Percentiles rank a stretch among this genome's conserved stretches.
These are phyloP conservation scores for Populus hybrid DNA, from an alignment of 441 rosid genomes.

Conservation along the genomic window DNA sequence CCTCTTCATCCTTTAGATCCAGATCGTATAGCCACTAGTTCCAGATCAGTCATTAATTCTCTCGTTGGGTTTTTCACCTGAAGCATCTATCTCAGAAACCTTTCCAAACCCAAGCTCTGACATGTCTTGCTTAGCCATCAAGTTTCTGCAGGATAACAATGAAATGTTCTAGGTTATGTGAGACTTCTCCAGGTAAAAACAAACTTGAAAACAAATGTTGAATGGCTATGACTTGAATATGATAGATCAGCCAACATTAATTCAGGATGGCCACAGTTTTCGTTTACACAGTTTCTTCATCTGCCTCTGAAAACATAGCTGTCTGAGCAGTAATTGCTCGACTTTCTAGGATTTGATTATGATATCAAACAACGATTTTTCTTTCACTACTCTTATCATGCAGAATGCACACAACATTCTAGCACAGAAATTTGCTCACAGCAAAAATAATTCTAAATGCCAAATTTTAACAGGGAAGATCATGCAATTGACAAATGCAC, in stretches of 20 bases:
- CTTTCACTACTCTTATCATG: background rate
- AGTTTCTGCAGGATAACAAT: constrained; percentile 46
- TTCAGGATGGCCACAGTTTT: background rate
- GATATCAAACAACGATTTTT: background rate
- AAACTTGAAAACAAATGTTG: background rate
- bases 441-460: background rate
- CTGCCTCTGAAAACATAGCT: background rate
- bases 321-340: too few relatives aligned
- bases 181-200: background rate
- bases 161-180: background rate
- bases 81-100: constrained; percentile 32
- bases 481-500: too few relatives aligned
- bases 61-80: constrained; percentile 25
- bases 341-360: too few relatives aligned
- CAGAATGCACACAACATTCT: background rate
- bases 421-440: background rate
- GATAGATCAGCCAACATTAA: background rate
- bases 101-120: constrained; percentile 69
- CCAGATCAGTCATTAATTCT: constrained; percentile 28
- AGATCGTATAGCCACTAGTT: background rate
- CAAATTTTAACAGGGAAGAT: too few relatives aligned
- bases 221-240: background rate
- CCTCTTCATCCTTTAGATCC: background rate
- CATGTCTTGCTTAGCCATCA: constrained; percentile 89
- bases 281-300: background rate